Evolutionary conservation across 805 yeast genomes (phyloP).

Genomic region (Tetrapisispora phaffii): DNA sequence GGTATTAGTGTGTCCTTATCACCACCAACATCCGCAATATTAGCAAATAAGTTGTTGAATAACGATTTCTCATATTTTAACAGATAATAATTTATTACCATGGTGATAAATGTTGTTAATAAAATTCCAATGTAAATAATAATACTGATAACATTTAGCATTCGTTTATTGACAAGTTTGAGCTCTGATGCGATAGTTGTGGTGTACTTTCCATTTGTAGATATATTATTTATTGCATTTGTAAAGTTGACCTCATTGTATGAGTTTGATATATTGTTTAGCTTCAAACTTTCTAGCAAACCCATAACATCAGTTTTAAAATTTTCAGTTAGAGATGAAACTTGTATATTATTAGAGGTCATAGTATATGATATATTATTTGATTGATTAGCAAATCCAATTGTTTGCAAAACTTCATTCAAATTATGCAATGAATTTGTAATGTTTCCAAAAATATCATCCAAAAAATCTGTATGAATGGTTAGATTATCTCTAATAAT

Average conservation of each 20-base stretch:
- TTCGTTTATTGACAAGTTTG: background rate
- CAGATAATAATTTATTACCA: background rate
- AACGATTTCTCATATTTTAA: background rate
- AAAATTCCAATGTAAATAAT: background rate
- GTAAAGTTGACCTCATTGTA: background rate
- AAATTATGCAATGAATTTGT: slow-evolving; percentile 1
- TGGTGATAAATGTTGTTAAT: background rate
- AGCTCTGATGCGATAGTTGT: background rate
- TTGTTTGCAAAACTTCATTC: background rate
- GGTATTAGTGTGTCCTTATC: background rate
- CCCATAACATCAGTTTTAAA: background rate
- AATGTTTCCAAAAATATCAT: slow-evolving; percentile 7
- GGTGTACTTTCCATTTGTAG: too few relatives aligned
- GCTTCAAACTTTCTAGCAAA: background rate
- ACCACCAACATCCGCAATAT: background rate
- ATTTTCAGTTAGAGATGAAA: too few relatives aligned
- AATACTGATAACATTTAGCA: background rate
- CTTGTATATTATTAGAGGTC: background rate
- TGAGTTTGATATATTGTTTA: background rate
- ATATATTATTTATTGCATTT: too few relatives aligned
- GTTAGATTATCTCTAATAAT: slow-evolving; percentile 3
- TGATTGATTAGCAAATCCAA: background rate
- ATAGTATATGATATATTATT: background rate
- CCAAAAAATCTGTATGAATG: slow-evolving; percentile 9
- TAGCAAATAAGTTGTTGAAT: background rate